phyloP scores from a whole-genome alignment of 345 rosid genomes.

The Sonneratia alba region DNA sequence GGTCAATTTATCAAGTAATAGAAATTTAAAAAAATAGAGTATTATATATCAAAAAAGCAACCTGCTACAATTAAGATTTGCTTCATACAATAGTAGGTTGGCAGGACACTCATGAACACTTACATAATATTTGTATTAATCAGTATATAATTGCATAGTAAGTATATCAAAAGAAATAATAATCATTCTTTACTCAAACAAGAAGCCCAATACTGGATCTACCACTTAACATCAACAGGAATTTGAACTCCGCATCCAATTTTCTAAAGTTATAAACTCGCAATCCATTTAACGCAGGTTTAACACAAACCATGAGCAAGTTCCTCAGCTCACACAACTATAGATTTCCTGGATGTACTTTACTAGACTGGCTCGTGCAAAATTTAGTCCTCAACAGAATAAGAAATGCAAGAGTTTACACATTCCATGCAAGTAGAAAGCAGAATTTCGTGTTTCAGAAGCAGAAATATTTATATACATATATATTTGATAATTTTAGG shows the following conservation, averaged over 20 bases:
- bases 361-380: not conserved
- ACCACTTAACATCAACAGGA: not conserved
- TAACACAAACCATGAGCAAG: not conserved
- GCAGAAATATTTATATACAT: no score
- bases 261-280: not conserved
- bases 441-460: not conserved
- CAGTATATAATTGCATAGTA: not conserved
- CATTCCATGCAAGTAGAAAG: not conserved
- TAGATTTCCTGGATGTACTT: not conserved
- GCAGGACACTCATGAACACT: not conserved
- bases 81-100: not conserved
- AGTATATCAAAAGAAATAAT: not conserved
- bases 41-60: not conserved
- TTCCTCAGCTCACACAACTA: not conserved
- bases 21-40: not conserved
- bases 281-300: not conserved
- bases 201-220: not conserved
- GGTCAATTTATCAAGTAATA: not conserved
- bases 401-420: not conserved
- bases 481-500: no score
- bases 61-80: not conserved
- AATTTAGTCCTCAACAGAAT: not conserved
- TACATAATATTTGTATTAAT: not conserved
- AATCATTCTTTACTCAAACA: not conserved
- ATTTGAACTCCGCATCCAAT: not conserved